Evolutionary conservation across 805 yeast species (phyloP).

Genomic region (Yamadazyma sp.): DNA sequence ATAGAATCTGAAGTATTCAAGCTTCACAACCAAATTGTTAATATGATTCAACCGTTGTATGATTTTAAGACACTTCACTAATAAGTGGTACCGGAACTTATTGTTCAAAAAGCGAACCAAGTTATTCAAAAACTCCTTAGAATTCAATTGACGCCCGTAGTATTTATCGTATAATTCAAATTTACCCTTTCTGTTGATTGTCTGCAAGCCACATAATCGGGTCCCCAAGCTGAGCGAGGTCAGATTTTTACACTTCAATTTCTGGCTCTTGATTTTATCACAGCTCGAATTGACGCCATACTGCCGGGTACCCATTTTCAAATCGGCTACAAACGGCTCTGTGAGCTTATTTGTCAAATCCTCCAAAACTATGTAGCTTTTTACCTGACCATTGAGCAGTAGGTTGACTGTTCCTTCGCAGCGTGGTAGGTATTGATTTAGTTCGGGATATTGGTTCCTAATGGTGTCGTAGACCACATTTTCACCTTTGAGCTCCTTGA

Average conservation of each 20-base stretch:
- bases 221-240: constrained; percentile 85
- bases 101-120: constrained; percentile 78
- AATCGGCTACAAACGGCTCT: constrained; percentile 87
- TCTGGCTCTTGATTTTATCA: constrained; percentile 74
- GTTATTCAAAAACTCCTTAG: constrained; percentile 79
- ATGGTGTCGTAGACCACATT: constrained; percentile 89
- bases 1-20: constrained; percentile 81
- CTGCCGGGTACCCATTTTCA: constrained; percentile 98
- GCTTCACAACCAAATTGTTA: constrained; percentile 48
- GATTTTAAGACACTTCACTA: constrained; percentile 65
- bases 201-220: constrained; percentile 92
- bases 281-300: constrained; percentile 89
- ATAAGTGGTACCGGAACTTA: constrained; percentile 62
- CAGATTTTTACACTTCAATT: constrained; percentile 75
- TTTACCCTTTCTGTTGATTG: constrained; percentile 29
- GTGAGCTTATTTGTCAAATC: constrained; percentile 83
- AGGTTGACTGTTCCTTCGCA: constrained; percentile 37
- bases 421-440: constrained; percentile 84
- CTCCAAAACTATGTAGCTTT: constrained; percentile 82
- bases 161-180: constrained; percentile 84
- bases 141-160: constrained; percentile 76
- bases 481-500: constrained; percentile 89
- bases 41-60: constrained; percentile 61
- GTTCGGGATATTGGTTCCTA: constrained; percentile 57
- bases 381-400: constrained; percentile 33